phyloP scores from a whole-genome alignment of 768 basidiomycete genomes.

The Hortiboletus campestris region DNA sequence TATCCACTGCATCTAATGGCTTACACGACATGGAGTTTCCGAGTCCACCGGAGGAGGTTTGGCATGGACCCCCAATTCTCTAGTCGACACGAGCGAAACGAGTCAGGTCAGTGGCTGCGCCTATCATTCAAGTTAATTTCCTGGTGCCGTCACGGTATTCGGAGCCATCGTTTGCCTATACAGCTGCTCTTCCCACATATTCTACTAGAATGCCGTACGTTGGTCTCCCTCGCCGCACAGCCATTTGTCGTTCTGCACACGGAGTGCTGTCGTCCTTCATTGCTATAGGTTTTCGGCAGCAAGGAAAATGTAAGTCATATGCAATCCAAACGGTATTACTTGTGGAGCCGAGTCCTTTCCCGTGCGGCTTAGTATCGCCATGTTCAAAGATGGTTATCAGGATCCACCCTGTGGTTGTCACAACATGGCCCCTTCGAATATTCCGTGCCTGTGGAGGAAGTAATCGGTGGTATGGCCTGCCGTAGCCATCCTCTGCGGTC shows the following conservation, averaged over 20 bases:
- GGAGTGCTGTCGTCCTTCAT: background rate
- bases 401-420: conserved; percentile 23
- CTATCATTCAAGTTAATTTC: background rate
- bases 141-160: background rate
- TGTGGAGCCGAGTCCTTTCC: background rate
- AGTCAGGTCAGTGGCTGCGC: background rate
- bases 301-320: background rate
- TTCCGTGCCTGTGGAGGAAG: background rate
- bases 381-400: conserved; percentile 1
- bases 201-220: background rate
- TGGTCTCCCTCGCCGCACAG: background rate
- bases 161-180: background rate
- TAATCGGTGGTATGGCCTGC: background rate
- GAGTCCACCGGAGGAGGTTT: background rate
- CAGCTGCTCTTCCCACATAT: background rate
- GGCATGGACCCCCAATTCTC: background rate
- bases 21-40: background rate
- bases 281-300: background rate
- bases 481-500: conserved; percentile 12
- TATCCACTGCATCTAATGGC: background rate
- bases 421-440: background rate
- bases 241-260: background rate
- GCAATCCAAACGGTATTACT: background rate
- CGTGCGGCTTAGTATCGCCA: background rate
- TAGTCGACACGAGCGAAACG: background rate